Evolutionary conservation across 306 rosid species (phyloP).

Genomic region (Cucurbita pepo): DNA sequence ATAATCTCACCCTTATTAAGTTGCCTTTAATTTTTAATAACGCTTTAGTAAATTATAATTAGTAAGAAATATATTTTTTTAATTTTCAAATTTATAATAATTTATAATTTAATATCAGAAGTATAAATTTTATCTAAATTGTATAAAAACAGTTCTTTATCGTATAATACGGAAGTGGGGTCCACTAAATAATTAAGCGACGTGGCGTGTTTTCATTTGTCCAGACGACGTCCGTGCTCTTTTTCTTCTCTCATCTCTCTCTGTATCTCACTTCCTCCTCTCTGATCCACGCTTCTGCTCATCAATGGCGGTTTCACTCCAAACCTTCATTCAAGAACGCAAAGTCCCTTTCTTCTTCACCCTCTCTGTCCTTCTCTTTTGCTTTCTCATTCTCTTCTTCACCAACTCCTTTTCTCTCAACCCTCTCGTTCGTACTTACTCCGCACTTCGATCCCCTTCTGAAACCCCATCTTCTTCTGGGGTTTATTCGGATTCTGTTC

Average conservation of each 20-base stretch:
- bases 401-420: conserved; percentile 18
- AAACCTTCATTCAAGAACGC: conserved; percentile 25
- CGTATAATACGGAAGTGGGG: background rate
- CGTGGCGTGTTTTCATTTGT: background rate
- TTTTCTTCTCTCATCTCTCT: background rate
- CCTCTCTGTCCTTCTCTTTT: conserved; percentile 33
- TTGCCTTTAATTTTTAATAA: no score
- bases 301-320: conserved; percentile 34
- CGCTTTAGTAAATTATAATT: no score
- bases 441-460: conserved; percentile 15
- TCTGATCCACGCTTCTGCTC: background rate
- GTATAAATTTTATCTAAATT: no score
- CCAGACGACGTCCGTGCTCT: background rate
- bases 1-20: no score
- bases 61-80: no score
- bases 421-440: conserved; percentile 20
- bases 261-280: background rate
- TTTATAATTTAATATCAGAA: no score
- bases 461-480: background rate
- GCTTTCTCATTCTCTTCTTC: conserved; percentile 34
- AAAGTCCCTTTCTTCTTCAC: conserved; percentile 46
- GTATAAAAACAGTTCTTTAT: no score
- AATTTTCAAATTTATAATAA: no score
- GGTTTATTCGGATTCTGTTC: background rate
- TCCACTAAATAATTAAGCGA: background rate